A percentile compares a stretch with the other conserved stretches of the same genome.
These are phyloP conservation scores for Solanum stenotomum DNA, from an alignment of 257 asterid species.

Conservation along the genomic window DNA sequence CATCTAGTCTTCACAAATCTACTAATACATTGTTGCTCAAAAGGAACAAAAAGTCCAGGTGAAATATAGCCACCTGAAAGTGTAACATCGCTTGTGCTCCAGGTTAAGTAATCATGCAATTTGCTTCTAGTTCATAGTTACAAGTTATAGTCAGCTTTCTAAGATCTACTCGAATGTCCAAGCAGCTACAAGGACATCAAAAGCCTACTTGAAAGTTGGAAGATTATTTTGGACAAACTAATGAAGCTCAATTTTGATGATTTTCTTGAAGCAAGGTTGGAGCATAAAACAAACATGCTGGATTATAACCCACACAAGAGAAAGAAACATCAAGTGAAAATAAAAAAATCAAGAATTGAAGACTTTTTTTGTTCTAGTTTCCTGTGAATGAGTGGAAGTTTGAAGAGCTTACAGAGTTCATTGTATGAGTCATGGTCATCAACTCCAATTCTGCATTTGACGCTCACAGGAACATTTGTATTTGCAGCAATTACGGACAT, in stretches of 20 bases:
- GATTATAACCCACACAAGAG: neutral
- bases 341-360: neutral
- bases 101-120: neutral
- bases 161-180: neutral
- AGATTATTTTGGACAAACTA: neutral
- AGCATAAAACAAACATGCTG: neutral
- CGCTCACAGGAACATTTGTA: slow-evolving; percentile 86
- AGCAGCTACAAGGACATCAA: neutral
- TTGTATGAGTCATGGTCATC: slow-evolving; percentile 83
- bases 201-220: neutral
- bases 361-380: neutral
- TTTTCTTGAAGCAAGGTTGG: neutral
- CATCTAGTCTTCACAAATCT: neutral
- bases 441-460: slow-evolving; percentile 94
- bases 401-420: slow-evolving; percentile 72
- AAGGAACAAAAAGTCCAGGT: neutral
- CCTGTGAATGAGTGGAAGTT: neutral
- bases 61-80: neutral
- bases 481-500: slow-evolving; percentile 89
- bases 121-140: neutral
- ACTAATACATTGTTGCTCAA: neutral
- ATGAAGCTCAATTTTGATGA: neutral
- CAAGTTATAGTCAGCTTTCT: neutral
- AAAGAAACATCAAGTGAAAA: neutral
- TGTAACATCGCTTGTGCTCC: neutral